phyloP scores from a whole-genome alignment of 306 rosid genomes.

The Castanea mollissima region DNA sequence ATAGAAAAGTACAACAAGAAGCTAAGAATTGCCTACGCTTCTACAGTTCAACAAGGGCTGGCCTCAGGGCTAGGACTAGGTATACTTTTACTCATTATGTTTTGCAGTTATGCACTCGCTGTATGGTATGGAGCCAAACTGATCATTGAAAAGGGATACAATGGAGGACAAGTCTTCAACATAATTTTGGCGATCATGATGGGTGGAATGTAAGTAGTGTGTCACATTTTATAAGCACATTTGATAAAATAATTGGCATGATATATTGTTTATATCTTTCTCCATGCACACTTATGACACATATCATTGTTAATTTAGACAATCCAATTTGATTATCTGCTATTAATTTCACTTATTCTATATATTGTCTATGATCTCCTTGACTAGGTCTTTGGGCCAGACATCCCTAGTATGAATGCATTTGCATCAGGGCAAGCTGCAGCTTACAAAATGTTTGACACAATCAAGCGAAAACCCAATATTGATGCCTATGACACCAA shows the following conservation, averaged over 20 bases:
- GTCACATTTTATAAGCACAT: neutral
- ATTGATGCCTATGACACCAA: slow-evolving; percentile 66
- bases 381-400: slow-evolving; percentile 67
- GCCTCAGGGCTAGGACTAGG: slow-evolving; percentile 71
- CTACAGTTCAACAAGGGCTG: slow-evolving; percentile 61
- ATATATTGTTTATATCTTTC: neutral
- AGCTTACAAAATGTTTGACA: slow-evolving; percentile 83
- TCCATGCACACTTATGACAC: neutral
- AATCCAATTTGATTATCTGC: too few species aligned
- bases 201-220: slow-evolving; percentile 74
- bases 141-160: slow-evolving; percentile 58
- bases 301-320: neutral
- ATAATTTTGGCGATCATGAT: slow-evolving; percentile 68
- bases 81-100: slow-evolving; percentile 30
- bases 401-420: slow-evolving; percentile 79
- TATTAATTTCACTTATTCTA: neutral
- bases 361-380: slow-evolving; percentile 1
- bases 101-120: slow-evolving; percentile 75
- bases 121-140: slow-evolving; percentile 83
- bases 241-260: neutral
- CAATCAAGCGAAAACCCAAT: slow-evolving; percentile 58
- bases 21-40: slow-evolving; percentile 54
- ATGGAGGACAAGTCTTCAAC: slow-evolving; percentile 69
- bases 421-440: slow-evolving; percentile 88
- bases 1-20: slow-evolving; percentile 60